Evolutionary conservation across 2,329 filamentous ascomycete species (phyloP), one percentile per base, ranked within the genome.

Genomic region (Penicillium sp.): DNA sequence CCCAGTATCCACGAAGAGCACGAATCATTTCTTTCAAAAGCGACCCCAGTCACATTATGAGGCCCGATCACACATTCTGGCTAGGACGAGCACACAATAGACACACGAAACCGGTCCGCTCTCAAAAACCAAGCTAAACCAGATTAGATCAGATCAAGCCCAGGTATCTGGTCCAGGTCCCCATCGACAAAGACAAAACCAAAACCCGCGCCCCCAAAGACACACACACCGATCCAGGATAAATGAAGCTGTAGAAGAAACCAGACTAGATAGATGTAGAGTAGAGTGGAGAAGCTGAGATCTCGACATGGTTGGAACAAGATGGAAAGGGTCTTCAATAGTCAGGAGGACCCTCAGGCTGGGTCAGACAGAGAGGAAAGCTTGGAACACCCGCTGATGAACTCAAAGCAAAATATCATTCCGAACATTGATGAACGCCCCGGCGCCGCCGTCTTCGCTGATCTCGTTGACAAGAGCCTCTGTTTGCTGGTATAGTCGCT

Each of bases 401-500:
- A 39, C 22, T 73, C 63, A 76, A 69, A 71, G 67, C 61, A 78
- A 67, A 72, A 76, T 75, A 64, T 85, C 83, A 68, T 82, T 78
- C 59, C 80, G 74, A 59, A 90, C 83, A 75, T 90, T 94, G 67
- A 97, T 84, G 74, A 98, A 93, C 34, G 92, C 89, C 39, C 90
- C 92, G 11, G 90, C 84, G 35, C 92, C 90, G 58, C 93, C 92
- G 42, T 91, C 88, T 69, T 90, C 86, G 49, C 90, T 86, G 14
- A 96, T 82, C 57, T 94, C 90, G 60, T 92, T 89, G n/a, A 98
- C 84, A 14, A 98, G 81, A 0, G 91, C 90, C 64, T 88, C 90
- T 0, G 92, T 96, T 77, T 97, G 92, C 61, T 93, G 90, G 71
- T 90, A 92, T 5, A 97, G 75, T 61, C 87, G 89, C 75, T 98